These are phyloP conservation scores for Picochlorum sp. DNA, from an alignment of 139 green algal species.

Conservation along the genomic window DNA sequence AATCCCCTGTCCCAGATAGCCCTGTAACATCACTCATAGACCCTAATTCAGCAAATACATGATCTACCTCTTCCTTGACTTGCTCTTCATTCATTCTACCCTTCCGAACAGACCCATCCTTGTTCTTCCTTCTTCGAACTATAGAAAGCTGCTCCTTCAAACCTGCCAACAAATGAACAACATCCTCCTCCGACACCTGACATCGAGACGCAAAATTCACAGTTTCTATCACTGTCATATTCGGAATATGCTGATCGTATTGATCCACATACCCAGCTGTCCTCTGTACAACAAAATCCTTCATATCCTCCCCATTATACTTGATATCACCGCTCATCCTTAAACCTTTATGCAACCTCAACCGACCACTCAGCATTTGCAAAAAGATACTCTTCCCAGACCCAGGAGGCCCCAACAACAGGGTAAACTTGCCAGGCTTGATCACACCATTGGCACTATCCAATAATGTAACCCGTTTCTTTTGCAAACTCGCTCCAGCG, in stretches of 20 bases:
- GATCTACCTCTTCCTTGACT: background rate
- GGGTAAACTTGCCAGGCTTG: slow-evolving; percentile 27
- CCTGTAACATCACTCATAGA: background rate
- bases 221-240: slow-evolving; percentile 64
- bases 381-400: slow-evolving; percentile 58
- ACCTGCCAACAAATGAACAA: background rate
- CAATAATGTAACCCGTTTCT: slow-evolving; percentile 2
- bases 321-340: slow-evolving; percentile 30
- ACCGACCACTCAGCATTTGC: slow-evolving; percentile 42
- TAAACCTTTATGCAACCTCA: slow-evolving; percentile 24
- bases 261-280: slow-evolving; percentile 53
- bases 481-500: slow-evolving; percentile 13
- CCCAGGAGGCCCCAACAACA: slow-evolving; percentile 59
- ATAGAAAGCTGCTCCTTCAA: background rate
- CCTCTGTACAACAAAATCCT: slow-evolving; percentile 51
- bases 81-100: background rate
- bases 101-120: background rate
- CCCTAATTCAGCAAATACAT: background rate
- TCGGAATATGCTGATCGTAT: slow-evolving; percentile 60
- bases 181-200: background rate
- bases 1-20: background rate
- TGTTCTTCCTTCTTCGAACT: background rate
- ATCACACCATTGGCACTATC: slow-evolving; percentile 24
- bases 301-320: slow-evolving; percentile 54
- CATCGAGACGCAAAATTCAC: slow-evolving; percentile 52